These are phyloP conservation scores for Hygrophila difformis DNA, from an alignment of 257 asterid species.

Conservation along the genomic window DNA sequence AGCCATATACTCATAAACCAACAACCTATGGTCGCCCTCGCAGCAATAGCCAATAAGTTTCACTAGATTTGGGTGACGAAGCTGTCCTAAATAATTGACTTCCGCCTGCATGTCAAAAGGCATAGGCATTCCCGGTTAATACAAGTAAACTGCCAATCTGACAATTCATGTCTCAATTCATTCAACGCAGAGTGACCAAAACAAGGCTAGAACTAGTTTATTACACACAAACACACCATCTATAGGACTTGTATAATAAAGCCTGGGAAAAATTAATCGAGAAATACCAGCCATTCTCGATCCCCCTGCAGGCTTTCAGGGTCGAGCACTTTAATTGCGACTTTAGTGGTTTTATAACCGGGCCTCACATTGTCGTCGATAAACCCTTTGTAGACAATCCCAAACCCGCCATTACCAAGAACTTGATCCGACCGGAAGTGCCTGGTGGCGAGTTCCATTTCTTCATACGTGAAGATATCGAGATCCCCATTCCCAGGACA, in stretches of 20 bases:
- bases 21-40: conserved; percentile 67
- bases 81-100: conserved; percentile 84
- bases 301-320: conserved; percentile 91
- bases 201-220: too few species aligned
- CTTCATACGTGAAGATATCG: conserved; percentile 78
- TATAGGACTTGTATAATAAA: too few species aligned
- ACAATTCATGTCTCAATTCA: too few species aligned
- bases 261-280: too few species aligned
- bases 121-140: conserved; percentile 14
- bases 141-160: too few species aligned
- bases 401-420: conserved; percentile 93
- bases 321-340: conserved; percentile 89
- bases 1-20: conserved; percentile 93
- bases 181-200: too few species aligned
- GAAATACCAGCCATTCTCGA: conserved; percentile 87
- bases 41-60: conserved; percentile 86
- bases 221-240: not conserved
- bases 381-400: conserved; percentile 79
- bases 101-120: conserved; percentile 61
- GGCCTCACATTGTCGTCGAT: conserved; percentile 61
- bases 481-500: conserved; percentile 65
- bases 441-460: conserved; percentile 90
- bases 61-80: conserved; percentile 78
- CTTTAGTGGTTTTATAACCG: conserved; percentile 46
- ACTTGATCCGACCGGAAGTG: conserved; percentile 73